Base-by-base conservation (phyloP, 192 early-diverging fungal species). In the Lobosporangium transversale region DNA sequence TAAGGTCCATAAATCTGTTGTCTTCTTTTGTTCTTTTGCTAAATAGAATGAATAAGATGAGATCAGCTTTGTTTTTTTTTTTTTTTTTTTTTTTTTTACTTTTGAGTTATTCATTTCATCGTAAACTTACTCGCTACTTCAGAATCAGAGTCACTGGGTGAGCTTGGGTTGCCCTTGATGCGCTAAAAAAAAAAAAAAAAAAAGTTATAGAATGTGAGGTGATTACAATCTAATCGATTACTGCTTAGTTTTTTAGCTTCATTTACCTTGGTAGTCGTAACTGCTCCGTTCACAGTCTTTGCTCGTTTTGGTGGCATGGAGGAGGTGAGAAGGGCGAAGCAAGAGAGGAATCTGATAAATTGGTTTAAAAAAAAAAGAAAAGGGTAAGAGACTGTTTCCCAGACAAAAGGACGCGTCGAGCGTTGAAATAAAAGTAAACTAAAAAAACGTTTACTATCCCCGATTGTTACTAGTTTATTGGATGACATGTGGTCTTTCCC, bases 291-390 rank as follows among this genome's bases (percentile, higher is more conserved):
- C 4, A n/a, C 50, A 15, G 36, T 1, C 17, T 45, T 59, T 53
- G 49, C 56, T 18, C 56, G 58, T 29, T 69, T 69, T 15, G 30
- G 58, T 31, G 58, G 58, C 58, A 59, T 69, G 17, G 48, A 50
- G 23, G 17, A 4, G 23, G 10, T 5, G 10, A 30, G n/a, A 30
- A 32, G 15, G 24, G 51, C 17, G 37, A 40, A 40, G 37, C 37
- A 40, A 14, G 37, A 40, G 37, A 14, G 14, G 37, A 40, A 40
- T n/a, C n/a, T n/a, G n/a, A n/a, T n/a, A n/a, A n/a, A n/a, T n/a
- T n/a, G n/a, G n/a, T n/a, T n/a, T n/a, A n/a, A n/a, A n/a, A n/a
- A n/a, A n/a, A n/a, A n/a, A n/a, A n/a, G n/a, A n/a, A n/a, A n/a
- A n/a, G n/a, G n/a, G n/a, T n/a, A n/a, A n/a, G n/a, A n/a, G n/a